Percentiles rank a stretch among this genome's conserved stretches.
Conservation (phyloP, 257 asterid species). For the Penstemon barbatus region DNA sequence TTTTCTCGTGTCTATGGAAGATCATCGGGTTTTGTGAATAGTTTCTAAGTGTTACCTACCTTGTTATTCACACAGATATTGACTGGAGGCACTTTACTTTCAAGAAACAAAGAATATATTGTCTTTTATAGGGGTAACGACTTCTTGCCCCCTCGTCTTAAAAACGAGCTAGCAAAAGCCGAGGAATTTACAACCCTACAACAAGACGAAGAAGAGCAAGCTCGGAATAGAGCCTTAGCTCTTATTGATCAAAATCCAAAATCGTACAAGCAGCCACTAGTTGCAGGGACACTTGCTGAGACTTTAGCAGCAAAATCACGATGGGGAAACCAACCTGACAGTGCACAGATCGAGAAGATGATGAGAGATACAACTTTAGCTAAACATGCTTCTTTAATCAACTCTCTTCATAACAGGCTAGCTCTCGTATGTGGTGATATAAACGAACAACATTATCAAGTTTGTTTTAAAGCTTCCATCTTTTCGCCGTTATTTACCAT, state of each 20-base stretch:
- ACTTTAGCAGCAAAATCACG: slow-evolving; percentile 81
- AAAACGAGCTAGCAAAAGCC: slow-evolving; percentile 61
- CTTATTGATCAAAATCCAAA: slow-evolving; percentile 37
- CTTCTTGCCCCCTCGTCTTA: slow-evolving; percentile 66
- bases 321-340: slow-evolving; percentile 61
- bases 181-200: slow-evolving; percentile 47
- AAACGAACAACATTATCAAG: neutral
- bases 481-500: slow-evolving; percentile 20
- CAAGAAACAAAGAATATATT: slow-evolving; percentile 89
- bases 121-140: slow-evolving; percentile 92
- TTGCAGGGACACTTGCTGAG: slow-evolving; percentile 95
- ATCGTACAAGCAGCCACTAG: slow-evolving; percentile 48
- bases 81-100: slow-evolving; percentile 88
- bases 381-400: slow-evolving; percentile 61
- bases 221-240: slow-evolving; percentile 60
- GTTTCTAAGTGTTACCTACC: slow-evolving; percentile 8
- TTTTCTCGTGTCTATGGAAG: neutral
- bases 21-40: neutral
- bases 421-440: slow-evolving; percentile 56
- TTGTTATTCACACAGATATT: slow-evolving; percentile 54
- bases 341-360: slow-evolving; percentile 66
- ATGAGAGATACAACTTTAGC: slow-evolving; percentile 65
- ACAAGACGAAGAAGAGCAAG: slow-evolving; percentile 84
- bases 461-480: slow-evolving; percentile 9
- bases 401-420: slow-evolving; percentile 65